Base-by-base conservation (phyloP, 495 filamentous ascomycete species). In the Pseudoneurospora amorphoporcata region DNA sequence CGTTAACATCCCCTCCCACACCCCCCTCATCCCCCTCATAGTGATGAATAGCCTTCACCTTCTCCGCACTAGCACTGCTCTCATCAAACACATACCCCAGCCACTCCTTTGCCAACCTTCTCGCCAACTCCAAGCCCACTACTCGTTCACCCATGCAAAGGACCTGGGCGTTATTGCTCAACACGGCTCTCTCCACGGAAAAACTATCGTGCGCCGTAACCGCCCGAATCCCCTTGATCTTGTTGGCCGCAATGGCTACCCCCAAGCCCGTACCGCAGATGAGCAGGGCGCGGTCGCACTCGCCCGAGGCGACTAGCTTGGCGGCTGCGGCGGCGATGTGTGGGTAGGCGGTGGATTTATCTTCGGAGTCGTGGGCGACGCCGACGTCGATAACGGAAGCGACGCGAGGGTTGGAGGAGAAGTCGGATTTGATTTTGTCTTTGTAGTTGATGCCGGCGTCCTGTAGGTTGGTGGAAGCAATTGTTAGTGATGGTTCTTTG, bases 221-320 rank as follows among this genome's bases (percentile, higher is more conserved):
- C 23, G 93, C 93, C 53, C 93, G 86, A 74, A 96, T 89, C 19
- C 92, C 92, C 70, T 89, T 91, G 71, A 95, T 91, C 81, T 95
- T 95, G 85, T 96, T 96, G 78, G 93, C 93, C 32, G 87, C 82
- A 80, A 96, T 96, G 73, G 93, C 92, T 10, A 96, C 93, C 5
- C 93, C 93, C 38, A 96, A 86, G 3, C 93, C 93, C 5, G 93
- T 96, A 12, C 93, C 92, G 83, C 93, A 96, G 84, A 96, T 93
- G 76, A 95, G 87, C 58, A 96, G 86, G 3, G 92, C 93, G 41
- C 93, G 89, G 81, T 96, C 93, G 23, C 86, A 89, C 80, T 89
- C 84, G 76, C 92, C 92, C 38, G 86, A 84, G 32, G 84, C 85
- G 73, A 94, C 89, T 29, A 91, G 86, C 77, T 90, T 83, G 47